Percentiles rank a stretch among this genome's conserved stretches.
Evolutionary conservation across 768 basidiomycete species (phyloP).

Genomic region (Suillus fuscotomentosus): DNA sequence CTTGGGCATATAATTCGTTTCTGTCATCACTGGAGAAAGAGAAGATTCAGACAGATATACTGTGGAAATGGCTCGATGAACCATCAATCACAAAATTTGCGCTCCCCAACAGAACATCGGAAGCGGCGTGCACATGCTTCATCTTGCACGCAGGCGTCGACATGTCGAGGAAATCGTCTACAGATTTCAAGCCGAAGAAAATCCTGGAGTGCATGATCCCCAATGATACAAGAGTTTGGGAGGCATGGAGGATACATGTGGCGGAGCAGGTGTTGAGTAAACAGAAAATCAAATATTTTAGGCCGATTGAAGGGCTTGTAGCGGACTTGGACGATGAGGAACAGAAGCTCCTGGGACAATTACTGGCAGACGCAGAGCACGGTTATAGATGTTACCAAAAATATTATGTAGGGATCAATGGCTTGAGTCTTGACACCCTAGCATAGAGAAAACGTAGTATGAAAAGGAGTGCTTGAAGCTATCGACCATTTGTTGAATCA

Average conservation of each 20-base stretch:
- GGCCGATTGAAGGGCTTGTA: neutral
- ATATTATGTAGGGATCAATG: too few relatives aligned
- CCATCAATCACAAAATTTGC: conserved; percentile 12
- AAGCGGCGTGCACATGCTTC: conserved; percentile 16
- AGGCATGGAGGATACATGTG: conserved; percentile 20
- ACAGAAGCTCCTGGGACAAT: neutral
- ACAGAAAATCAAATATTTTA: neutral
- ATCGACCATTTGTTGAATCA: neutral
- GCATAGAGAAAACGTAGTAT: neutral
- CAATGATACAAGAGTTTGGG: conserved; percentile 23
- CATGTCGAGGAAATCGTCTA: neutral
- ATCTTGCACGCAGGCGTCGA: conserved; percentile 7
- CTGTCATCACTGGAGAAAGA: conserved; percentile 31
- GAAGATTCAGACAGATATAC: conserved; percentile 18
- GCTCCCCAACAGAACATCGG: conserved; percentile 16
- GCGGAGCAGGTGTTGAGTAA: conserved; percentile 6
- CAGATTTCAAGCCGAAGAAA: conserved; percentile 12
- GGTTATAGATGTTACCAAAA: neutral
- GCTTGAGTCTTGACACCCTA: neutral
- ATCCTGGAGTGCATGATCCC: conserved; percentile 13
- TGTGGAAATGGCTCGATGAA: conserved; percentile 15
- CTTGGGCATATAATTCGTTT: conserved; percentile 32
- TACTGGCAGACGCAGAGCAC: neutral
- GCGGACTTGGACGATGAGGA: neutral
- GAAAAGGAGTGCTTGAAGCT: neutral